Evolutionary conservation across 768 basidiomycete genomes (phyloP), one percentile per base, ranked within the genome.

Genomic region (Suillus subaureus): DNA sequence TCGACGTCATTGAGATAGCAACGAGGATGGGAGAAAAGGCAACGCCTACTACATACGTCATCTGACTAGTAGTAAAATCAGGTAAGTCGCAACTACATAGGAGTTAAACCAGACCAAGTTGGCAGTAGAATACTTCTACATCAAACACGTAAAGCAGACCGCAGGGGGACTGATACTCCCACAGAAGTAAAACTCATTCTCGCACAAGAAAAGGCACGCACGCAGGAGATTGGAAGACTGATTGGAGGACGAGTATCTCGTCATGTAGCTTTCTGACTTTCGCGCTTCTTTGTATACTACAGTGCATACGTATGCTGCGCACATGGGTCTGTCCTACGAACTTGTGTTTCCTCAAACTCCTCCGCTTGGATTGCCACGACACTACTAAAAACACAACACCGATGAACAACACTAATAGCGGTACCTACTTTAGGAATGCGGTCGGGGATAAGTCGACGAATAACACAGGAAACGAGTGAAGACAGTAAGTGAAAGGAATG

Each of bases 381-480:
- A 40, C 57, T 21, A 40, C 3, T 67, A 68, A 60, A 69, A 70
- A 64, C 61, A 74, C 69, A 70, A 75, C 67, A 67, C 67, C 64
- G 62, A 40, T 69, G 61, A 67, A 69, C 73, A 74, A 72, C 68
- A 71, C 52, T 47, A 63, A 65, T 56, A 57, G 63, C 54, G 57
- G 62, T 62, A 64, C 60, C 26, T 64, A 61, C 61, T 64, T 28
- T 35, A 69, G 21, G 64, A 60, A 40, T 40, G 57, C 39, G 57
- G 9, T 28, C 23, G 57, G 73, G 75, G 72, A 78, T 76, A 71
- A 70, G 18, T 61, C 66, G 68, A 76, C 49, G 58, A 70, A 78
- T 71, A 67, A 78, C 70, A 66, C 56, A 64, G 56, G 61, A 56
- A 75, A 74, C 61, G 72, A 78, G 51, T 62, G 73, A 66, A 21